Evolutionary conservation across 345 rosid species (phyloP), one percentile per base, ranked within the genome.

Genomic region (Anastatica hierochuntica): DNA sequence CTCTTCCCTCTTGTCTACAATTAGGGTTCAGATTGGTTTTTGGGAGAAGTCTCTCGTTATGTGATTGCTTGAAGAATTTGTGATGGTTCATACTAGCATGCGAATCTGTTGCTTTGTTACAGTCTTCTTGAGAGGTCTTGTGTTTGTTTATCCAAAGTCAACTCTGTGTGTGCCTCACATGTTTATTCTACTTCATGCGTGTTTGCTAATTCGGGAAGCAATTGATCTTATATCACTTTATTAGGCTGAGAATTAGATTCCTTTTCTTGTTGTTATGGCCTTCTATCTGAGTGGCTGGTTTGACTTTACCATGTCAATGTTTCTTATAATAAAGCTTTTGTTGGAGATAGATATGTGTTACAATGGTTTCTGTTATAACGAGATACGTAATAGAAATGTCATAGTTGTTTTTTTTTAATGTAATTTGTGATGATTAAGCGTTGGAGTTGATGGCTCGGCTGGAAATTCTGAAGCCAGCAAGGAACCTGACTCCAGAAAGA

Each of bases 401-500:
- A 60, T 36, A 16, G 47, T 51, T 58, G 8, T n/a, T n/a, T n/a
- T n/a, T 8, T 30, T 15, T 15, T 53, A 8, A 41, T 21, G 18
- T 38, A 7, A 70, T 29, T 52, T 48, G 23, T 67, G 26, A 42
- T 67, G 46, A 47, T 40, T 19, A 43, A 90, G 98, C 39, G 56
- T 20, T 47, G 87, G 82, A 53, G 66, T 71, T 45, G 95, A 84
- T 77, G 85, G 77, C 43, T 69, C 84, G 2, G 65, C 74, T 55
- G 96, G 80, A 58, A 82, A 90, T 53, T 77, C 81, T 21, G 85
- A 87, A 49, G 73, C 67, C 54, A 73, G 50, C 36, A 90, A 84
- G 78, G 95, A 86, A 58, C 68, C 72, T 66, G 77, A 77, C 56
- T 78, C 90, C 29, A 85, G 78, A 72, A 90, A 90, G 78, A 81